Evolutionary conservation across 2,329 filamentous ascomycete genomes (phyloP), one percentile per base, ranked within the genome.

Genomic region (Penicillium brevicompactum): DNA sequence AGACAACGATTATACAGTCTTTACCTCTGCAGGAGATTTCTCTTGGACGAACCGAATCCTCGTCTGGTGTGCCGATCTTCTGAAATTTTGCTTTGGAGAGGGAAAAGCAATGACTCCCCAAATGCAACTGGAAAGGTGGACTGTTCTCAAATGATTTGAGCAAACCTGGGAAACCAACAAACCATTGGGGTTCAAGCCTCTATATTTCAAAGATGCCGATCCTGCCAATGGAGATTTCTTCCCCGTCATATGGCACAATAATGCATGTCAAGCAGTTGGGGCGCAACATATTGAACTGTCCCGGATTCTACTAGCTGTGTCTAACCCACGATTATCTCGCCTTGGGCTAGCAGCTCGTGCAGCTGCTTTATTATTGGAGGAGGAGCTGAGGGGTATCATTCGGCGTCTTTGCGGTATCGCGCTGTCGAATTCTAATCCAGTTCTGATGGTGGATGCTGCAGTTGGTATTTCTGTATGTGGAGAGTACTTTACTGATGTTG

Each of bases 11-110:
- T 80, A 84, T 61, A 77, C 78, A n/a, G 78, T 77, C 0, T 74
- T 83, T 9, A 71, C 75, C 2, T 70, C 76, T 0, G 74, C 77
- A 0, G 78, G 79, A 42, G 84, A 86, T 57, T 80, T 79, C 55
- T 76, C 76, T 0, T 86, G 84, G 84, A 81, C 84, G 2, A 86
- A 87, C 66, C 78, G 83, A 6, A 82, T 84, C 16, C 78, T 87
- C 0, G 77, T 85, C 2, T 82, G 85, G 62, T 83, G 83, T 50
- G 84, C 84, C 14, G 83, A 86, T 56, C 81, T 87, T 1, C 70
- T 87, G n/a, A 83, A 85, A 53, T 86, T 82, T 60, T 87, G 84
- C 64, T 87, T 87, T 62, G 56, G 71, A 55, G 53, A 69, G 32
- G 18, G 49, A 2, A 52, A 46, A 27, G 16, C 49, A 2, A 30